These are phyloP conservation scores for Neodidymelliopsis sp. DNA, from an alignment of 2,329 filamentous ascomycete genomes.

Conservation along the genomic window DNA sequence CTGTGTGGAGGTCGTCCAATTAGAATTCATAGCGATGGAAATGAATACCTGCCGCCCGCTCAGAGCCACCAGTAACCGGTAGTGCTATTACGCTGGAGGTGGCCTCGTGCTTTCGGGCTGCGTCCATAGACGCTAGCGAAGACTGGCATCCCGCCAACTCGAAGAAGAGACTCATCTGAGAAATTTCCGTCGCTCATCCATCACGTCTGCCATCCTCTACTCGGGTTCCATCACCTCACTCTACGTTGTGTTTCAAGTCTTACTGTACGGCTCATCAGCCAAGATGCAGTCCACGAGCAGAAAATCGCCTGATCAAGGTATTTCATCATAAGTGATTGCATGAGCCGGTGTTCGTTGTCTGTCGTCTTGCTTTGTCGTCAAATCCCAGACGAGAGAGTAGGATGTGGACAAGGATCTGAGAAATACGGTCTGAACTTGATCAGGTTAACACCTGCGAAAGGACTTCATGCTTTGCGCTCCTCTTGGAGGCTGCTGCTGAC, in stretches of 20 bases:
- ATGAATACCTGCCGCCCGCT: neutral
- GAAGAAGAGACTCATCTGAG: neutral
- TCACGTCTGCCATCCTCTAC: neutral
- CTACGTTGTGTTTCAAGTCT: no score
- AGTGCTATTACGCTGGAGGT: neutral
- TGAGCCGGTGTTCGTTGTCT: constrained; percentile 45
- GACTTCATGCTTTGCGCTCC: constrained; percentile 56
- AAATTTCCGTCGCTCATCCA: neutral
- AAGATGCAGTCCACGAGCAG: constrained; percentile 45
- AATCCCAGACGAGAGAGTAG: neutral
- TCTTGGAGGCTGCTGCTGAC: constrained; percentile 40
- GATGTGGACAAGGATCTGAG: constrained; percentile 52
- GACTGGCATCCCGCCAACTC: constrained; percentile 20
- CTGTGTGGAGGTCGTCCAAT: constrained; percentile 1
- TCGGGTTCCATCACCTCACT: neutral
- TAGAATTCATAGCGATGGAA: neutral
- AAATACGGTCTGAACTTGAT: constrained; percentile 63
- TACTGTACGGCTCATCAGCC: constrained; percentile 35
- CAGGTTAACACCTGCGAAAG: constrained; percentile 62
- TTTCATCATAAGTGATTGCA: constrained; percentile 38
- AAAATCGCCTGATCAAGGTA: constrained; percentile 46
- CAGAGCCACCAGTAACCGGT: constrained; percentile 6
- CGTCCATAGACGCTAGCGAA: constrained; percentile 23
- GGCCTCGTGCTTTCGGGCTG: constrained; percentile 5
- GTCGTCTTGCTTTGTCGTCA: neutral